Conservation (phyloP, 2,329 filamentous ascomycete genomes). For the Tricladium varicosporioides region DNA sequence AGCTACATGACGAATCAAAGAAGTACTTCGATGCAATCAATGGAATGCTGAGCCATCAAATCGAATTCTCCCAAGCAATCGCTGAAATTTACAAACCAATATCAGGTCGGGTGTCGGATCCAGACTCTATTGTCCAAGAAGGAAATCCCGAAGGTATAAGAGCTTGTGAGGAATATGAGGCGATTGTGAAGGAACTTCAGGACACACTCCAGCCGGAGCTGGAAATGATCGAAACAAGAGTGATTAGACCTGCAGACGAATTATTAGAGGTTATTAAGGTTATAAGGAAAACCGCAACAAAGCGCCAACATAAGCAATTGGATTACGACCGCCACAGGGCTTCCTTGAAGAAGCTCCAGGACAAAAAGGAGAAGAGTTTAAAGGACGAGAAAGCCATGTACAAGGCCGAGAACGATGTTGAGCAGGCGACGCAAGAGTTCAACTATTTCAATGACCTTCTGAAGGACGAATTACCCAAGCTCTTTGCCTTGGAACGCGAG, state of each 20-base stretch:
- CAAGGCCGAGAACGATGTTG: constrained; percentile 89
- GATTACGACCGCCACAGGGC: constrained; percentile 89
- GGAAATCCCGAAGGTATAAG: constrained; percentile 91
- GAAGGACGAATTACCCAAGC: constrained; percentile 90
- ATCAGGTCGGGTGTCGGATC: constrained; percentile 91
- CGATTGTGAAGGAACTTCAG: constrained; percentile 84
- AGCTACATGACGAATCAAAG: constrained; percentile 91
- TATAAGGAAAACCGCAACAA: constrained; percentile 82
- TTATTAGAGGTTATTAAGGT: constrained; percentile 92
- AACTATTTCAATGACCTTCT: constrained; percentile 98
- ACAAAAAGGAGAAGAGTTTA: constrained; percentile 93
- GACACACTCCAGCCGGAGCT: constrained; percentile 86
- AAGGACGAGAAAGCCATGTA: constrained; percentile 98
- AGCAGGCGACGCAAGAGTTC: constrained; percentile 90
- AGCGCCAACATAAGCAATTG: constrained; percentile 96
- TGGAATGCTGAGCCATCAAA: constrained; percentile 95
- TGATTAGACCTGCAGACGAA: constrained; percentile 91
- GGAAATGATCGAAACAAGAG: constrained; percentile 92
- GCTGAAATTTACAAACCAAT: constrained; percentile 98
- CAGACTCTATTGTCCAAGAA: constrained; percentile 75
- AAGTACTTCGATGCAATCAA: constrained; percentile 99
- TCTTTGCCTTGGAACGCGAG: constrained; percentile 85
- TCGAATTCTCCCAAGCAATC: constrained; percentile 96
- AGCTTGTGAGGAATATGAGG: constrained; percentile 95
- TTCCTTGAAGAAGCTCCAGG: constrained; percentile 87